Evolutionary conservation across 768 basidiomycete species (phyloP).

Genomic region (Brasilioporus rufonigricans): DNA sequence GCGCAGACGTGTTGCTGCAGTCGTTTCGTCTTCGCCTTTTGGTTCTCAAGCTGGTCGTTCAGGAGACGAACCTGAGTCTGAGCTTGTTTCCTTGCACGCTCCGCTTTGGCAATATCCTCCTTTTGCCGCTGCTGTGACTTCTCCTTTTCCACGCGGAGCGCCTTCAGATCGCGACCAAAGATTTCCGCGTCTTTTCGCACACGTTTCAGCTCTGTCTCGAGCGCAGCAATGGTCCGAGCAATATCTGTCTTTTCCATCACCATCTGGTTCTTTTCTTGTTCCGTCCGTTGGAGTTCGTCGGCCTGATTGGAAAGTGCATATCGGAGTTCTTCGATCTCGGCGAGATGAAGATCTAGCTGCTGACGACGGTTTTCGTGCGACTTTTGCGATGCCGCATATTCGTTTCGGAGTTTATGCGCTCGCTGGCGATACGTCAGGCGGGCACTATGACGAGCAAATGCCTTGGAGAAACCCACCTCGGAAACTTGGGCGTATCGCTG

Average conservation of each 20-base stretch:
- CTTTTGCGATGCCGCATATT: constrained; percentile 57
- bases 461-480: constrained; percentile 46
- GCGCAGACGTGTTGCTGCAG: constrained; percentile 57
- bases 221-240: constrained; percentile 56
- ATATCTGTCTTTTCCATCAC: constrained; percentile 64
- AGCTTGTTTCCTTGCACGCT: constrained; percentile 64
- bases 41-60: constrained; percentile 60
- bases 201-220: constrained; percentile 73
- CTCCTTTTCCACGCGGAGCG: constrained; percentile 65
- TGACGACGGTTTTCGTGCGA: constrained; percentile 72
- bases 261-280: constrained; percentile 63
- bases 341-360: constrained; percentile 66
- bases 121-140: constrained; percentile 51
- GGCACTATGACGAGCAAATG: neutral
- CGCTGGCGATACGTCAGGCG: constrained; percentile 37
- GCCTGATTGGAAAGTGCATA: constrained; percentile 60
- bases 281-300: constrained; percentile 58
- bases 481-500: constrained; percentile 61
- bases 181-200: constrained; percentile 75
- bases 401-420: constrained; percentile 59
- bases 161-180: constrained; percentile 75
- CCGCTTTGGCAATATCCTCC: constrained; percentile 54
- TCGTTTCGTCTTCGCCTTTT: constrained; percentile 40
- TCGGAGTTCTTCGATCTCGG: constrained; percentile 77
- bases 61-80: constrained; percentile 64